Evolutionary conservation across 768 basidiomycete genomes (phyloP), one percentile per base, ranked within the genome.

Genomic region (Boletus bicolor): DNA sequence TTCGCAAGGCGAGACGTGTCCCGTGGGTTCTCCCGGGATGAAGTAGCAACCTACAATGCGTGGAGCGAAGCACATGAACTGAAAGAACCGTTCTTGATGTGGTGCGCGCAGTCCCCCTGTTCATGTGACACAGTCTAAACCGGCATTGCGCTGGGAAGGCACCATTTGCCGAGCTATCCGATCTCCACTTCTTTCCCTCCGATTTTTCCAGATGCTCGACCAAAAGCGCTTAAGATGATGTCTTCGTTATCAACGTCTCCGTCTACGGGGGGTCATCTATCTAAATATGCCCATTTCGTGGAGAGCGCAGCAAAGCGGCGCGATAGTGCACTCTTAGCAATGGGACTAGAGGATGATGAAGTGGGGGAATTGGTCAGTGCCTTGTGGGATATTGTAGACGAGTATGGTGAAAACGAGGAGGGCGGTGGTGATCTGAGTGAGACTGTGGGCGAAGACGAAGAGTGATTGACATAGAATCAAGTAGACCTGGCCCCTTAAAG

Each of bases 301-400:
- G 79, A 83, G 30, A 64, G 63, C 9, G 77, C 76, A 49, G 66
- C 75, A 4, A 73, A 75, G 51, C 76, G 74, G 45, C 77, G 72
- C 17, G 64, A 72, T 39, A 67, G 67, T 36, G 68, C 72, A 21
- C 65, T 76, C 17, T 59, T 64, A 5, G 55, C 64, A 30, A 67
- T 74, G 52, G 78, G 76, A n/a, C 49, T 83, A 19, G 79, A 83
- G 53, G 57, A 67, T 4, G 87, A 87, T 56, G 85, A 86, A 5
- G 60, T 86, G 51, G 76, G 64, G 52, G 85, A 85, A 49, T 67
- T 88, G 35, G 75, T 69, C 15, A 80, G 82, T 59, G 78, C 79
- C 39, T 63, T 88, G 45, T 86, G 87, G 85, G 78, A 76, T 19
- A 70, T 87, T 30, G 77, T 79, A 46, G 85, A 85, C 55, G 68